Conservation (phyloP, 345 rosid genomes). For the Brassica carinata region DNA sequence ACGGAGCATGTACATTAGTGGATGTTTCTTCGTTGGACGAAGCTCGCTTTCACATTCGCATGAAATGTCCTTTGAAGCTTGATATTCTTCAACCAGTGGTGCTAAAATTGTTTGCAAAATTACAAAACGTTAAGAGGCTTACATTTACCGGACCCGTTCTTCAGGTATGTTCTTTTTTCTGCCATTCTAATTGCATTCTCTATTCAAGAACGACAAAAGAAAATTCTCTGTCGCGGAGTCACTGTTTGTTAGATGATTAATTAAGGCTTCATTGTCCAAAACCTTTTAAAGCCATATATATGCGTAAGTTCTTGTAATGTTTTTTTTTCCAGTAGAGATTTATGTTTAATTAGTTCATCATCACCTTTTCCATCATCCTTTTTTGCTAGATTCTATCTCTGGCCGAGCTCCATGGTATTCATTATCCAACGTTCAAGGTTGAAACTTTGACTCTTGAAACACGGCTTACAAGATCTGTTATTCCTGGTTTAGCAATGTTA, state of each 20-base stretch:
- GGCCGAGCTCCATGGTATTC: neutral
- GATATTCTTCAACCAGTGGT: neutral
- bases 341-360: neutral
- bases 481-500: slow-evolving; percentile 20
- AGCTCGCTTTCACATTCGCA: too few relatives aligned
- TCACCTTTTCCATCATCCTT: neutral
- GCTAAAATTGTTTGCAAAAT: slow-evolving; percentile 7
- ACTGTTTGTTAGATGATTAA: too few relatives aligned
- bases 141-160: neutral
- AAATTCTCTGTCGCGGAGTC: too few relatives aligned
- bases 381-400: slow-evolving; percentile 16
- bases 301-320: neutral
- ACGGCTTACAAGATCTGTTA: neutral
- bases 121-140: slow-evolving; percentile 20
- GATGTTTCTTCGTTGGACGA: too few relatives aligned
- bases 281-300: too few relatives aligned
- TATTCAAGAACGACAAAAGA: too few relatives aligned
- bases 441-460: slow-evolving; percentile 8
- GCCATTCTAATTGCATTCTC: too few relatives aligned
- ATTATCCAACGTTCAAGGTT: slow-evolving; percentile 10
- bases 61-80: too few relatives aligned
- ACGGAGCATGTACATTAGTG: too few relatives aligned
- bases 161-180: slow-evolving; percentile 7
- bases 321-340: neutral
- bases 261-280: too few relatives aligned